A percentile compares a stretch with the other conserved stretches of the same genome.
Conservation (phyloP, 768 basidiomycete genomes). For the Collybia sordida region DNA sequence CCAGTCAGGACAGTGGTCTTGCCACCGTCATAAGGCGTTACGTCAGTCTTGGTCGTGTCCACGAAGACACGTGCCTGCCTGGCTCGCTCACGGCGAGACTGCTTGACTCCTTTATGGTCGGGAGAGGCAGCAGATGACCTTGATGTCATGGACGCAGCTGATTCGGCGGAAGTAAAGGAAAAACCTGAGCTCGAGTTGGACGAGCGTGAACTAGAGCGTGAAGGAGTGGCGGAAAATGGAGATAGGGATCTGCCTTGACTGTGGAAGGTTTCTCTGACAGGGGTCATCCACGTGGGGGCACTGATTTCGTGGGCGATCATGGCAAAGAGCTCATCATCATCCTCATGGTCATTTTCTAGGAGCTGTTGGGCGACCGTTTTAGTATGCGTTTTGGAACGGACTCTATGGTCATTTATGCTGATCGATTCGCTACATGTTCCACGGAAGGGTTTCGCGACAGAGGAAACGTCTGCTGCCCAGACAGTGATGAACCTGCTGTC, state of each 20-base stretch:
- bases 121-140: constrained; percentile 33
- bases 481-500: constrained; percentile 53
- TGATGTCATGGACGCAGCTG: constrained; percentile 45
- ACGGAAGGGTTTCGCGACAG: constrained; percentile 18
- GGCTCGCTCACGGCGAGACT: constrained; percentile 68
- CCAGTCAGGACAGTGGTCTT: constrained; percentile 88
- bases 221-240: constrained; percentile 58
- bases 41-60: constrained; percentile 73
- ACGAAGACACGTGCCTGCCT: constrained; percentile 71
- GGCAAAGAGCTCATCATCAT: constrained; percentile 71
- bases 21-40: constrained; percentile 85
- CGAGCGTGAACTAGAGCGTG: constrained; percentile 70
- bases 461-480: constrained; percentile 60
- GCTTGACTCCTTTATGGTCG: constrained; percentile 36
- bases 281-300: constrained; percentile 69
- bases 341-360: constrained; percentile 66
- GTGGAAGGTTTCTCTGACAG: constrained; percentile 61
- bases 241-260: constrained; percentile 51
- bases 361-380: constrained; percentile 79
- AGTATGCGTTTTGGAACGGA: constrained; percentile 14
- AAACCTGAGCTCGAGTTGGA: constrained; percentile 68
- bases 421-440: constrained; percentile 17
- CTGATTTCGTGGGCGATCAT: constrained; percentile 73
- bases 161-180: constrained; percentile 54
- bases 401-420: constrained; percentile 8